Evolutionary conservation across 2,329 filamentous ascomycete species (phyloP).

Genomic region (Arthrobotrys entomopaga): DNA sequence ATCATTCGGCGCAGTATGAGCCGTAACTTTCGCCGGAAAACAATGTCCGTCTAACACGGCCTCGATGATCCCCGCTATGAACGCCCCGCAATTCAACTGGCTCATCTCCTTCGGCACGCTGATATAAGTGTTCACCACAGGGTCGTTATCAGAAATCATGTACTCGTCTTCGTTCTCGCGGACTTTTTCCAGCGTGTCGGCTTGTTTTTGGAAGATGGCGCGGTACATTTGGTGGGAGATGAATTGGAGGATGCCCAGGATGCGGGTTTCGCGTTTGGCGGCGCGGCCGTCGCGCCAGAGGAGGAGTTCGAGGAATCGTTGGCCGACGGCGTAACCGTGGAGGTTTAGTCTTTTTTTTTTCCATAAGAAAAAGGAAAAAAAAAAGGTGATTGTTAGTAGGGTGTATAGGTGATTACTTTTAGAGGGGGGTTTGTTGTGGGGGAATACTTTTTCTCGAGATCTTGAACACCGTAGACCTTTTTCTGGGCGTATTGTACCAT

Average conservation of each 20-base stretch:
- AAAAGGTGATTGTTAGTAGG: no score
- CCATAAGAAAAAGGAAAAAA: no score
- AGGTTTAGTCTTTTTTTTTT: slow-evolving; percentile 83
- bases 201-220: slow-evolving; percentile 88
- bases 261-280: slow-evolving; percentile 81
- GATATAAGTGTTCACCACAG: slow-evolving; percentile 92
- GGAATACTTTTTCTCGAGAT: slow-evolving; percentile 83
- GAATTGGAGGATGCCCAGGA: slow-evolving; percentile 91
- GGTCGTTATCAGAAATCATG: slow-evolving; percentile 99
- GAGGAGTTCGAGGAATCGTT: slow-evolving; percentile 93
- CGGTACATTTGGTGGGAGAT: slow-evolving; percentile 93
- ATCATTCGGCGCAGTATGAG: slow-evolving; percentile 79
- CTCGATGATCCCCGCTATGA: slow-evolving; percentile 93
- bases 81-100: slow-evolving; percentile 95
- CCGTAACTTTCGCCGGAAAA: slow-evolving; percentile 89
- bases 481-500: slow-evolving; percentile 96
- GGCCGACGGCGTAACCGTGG: slow-evolving; percentile 91
- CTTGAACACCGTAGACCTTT: slow-evolving; percentile 88
- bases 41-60: slow-evolving; percentile 91
- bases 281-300: slow-evolving; percentile 81
- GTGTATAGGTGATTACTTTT: neutral
- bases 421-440: neutral
- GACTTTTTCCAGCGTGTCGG: slow-evolving; percentile 91
- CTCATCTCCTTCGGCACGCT: slow-evolving; percentile 94
- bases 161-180: slow-evolving; percentile 89